Percentiles rank a stretch among this genome's conserved stretches.
These are phyloP conservation scores for Penicillium sclerotigenum DNA, from an alignment of 2,329 filamentous ascomycete genomes.

Conservation along the genomic window DNA sequence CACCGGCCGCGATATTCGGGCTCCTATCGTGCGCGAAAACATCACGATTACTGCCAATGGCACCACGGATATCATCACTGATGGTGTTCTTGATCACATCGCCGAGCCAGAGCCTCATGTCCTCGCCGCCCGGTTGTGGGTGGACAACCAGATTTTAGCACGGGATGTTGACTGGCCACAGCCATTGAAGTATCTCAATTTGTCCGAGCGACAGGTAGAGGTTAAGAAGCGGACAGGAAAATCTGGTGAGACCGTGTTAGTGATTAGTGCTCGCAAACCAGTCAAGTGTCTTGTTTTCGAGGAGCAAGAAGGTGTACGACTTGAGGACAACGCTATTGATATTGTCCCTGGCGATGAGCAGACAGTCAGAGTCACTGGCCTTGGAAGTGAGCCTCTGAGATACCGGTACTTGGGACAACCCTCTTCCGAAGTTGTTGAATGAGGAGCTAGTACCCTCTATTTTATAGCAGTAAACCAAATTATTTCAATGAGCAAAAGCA, in stretches of 20 bases:
- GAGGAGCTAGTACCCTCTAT: neutral
- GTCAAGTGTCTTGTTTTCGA: conserved; percentile 62
- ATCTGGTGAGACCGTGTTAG: conserved; percentile 30
- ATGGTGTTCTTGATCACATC: conserved; percentile 51
- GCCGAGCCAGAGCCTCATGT: conserved; percentile 54
- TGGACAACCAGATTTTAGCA: conserved; percentile 50
- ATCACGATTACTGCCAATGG: conserved; percentile 53
- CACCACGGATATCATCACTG: conserved; percentile 51
- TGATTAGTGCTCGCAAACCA: conserved; percentile 50
- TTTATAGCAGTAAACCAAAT: neutral
- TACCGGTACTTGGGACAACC: conserved; percentile 31
- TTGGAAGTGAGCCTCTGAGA: conserved; percentile 18
- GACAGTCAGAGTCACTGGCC: conserved; percentile 29
- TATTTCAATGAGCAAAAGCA: neutral
- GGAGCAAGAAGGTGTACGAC: conserved; percentile 52
- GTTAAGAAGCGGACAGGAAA: conserved; percentile 40
- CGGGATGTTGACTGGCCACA: conserved; percentile 61
- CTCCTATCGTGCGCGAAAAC: conserved; percentile 47
- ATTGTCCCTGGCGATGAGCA: conserved; percentile 59
- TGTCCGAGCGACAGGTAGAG: conserved; percentile 51
- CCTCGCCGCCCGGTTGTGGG: conserved; percentile 52
- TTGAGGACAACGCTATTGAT: conserved; percentile 58
- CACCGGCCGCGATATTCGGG: conserved; percentile 54
- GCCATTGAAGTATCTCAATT: conserved; percentile 58
- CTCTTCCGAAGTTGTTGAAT: conserved; percentile 4